Base-by-base conservation (phyloP, 176 grass and related monocot species). In the Oryza officinalis region DNA sequence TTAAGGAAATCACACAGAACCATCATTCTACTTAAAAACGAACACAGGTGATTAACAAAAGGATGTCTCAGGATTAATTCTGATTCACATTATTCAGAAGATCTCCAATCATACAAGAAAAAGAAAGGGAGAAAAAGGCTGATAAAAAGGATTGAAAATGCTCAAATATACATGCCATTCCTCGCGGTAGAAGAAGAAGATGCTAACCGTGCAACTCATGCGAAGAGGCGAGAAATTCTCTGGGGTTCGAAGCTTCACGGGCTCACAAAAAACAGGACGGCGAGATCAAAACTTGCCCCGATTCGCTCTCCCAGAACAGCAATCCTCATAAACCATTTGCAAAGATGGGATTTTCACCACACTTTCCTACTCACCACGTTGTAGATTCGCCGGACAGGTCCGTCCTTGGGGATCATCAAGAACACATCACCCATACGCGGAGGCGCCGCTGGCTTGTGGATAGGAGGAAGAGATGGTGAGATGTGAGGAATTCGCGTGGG, bases 381-480 rank as follows among this genome's bases (percentile, higher is more conserved):
- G 37, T 22, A 59, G 54, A 86, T 82, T 89, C 72, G 52, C 50
- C 23, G 70, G 71, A 22, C 76, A 28, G 28, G 81, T 32, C 44
- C 46, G 61, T 28, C 44, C 4, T 72, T 46, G 80, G 35, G 15
- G 69, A 69, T 47, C 35, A 79, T 54, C 75, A 32, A 59, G 50
- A 40, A 35, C 67, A 45, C 33, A 13, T 76, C 67, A 54, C 52
- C 73, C 83, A 49, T 85, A 78, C 73, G 83, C 31, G 25, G 78
- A 52, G 13, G 31, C 12, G 43, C 13, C 32, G 23, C 49, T 32
- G 54, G 27, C 71, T 72, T 78, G 41, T 52, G 63, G 79, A 11
- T 65, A 41, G 7, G 28, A 76, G 77, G 49, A 46, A 79, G 68
- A 18, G 38, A 63, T n/a, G 59, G 31, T 9, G 28, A 59, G 49